A percentile compares a stretch with the other conserved stretches of the same genome.
These are phyloP conservation scores for Aspergillus ibericus DNA, from an alignment of 2,329 filamentous ascomycete species.

Conservation along the genomic window DNA sequence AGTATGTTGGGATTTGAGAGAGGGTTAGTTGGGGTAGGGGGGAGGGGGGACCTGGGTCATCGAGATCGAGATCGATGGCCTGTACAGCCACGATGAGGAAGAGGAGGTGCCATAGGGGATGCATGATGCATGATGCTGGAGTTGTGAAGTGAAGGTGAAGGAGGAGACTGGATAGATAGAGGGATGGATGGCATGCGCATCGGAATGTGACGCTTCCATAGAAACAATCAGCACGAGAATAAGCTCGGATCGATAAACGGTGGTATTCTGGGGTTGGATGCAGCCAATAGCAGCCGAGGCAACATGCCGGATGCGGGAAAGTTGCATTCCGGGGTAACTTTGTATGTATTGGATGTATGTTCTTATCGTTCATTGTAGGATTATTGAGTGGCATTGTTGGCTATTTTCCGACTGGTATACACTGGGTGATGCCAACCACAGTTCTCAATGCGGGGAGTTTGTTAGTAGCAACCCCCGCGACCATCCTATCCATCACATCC, in stretches of 20 bases:
- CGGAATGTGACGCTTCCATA: background rate
- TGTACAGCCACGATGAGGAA: constrained; percentile 11
- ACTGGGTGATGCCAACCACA: background rate
- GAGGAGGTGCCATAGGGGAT: constrained; percentile 14
- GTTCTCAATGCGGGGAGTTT: background rate
- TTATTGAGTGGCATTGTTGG: background rate
- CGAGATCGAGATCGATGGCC: constrained; percentile 17
- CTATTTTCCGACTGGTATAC: background rate
- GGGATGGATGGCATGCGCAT: background rate
- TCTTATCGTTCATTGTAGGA: no score
- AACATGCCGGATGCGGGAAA: constrained; percentile 11
- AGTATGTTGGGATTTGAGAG: no score
- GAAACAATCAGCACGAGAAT: background rate
- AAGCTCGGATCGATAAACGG: background rate
- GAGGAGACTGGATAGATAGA: background rate
- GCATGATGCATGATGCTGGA: constrained; percentile 20
- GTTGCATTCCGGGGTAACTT: background rate
- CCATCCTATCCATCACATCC: background rate
- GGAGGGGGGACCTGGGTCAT: constrained; percentile 13
- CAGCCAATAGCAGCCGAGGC: background rate
- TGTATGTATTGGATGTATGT: no score
- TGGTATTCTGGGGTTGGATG: background rate
- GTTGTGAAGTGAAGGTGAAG: background rate
- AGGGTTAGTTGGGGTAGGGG: background rate
- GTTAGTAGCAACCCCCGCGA: background rate